phyloP scores from a whole-genome alignment of 2,329 filamentous ascomycete genomes.

The Lecanicillium sp. region DNA sequence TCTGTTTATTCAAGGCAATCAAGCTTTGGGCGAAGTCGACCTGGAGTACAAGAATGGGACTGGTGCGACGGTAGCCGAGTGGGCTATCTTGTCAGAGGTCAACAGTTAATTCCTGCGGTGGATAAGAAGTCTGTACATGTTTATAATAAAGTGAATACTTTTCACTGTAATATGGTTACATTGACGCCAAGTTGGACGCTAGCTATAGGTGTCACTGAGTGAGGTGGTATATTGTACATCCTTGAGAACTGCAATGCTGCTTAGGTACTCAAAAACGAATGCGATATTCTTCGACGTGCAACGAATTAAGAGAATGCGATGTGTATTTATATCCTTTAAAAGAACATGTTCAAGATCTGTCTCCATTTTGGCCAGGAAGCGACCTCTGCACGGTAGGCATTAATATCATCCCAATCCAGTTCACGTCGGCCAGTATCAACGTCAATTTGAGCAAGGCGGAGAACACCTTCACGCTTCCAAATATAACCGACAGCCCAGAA shows the following conservation, averaged over 20 bases:
- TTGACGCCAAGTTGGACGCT: no score
- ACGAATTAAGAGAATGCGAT: no score
- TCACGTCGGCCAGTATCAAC: conserved; percentile 58
- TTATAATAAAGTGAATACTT: no score
- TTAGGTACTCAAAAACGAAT: no score
- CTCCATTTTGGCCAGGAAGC: conserved; percentile 45
- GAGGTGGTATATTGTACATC: no score
- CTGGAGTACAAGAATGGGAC: conserved; percentile 10
- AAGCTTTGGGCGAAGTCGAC: conserved; percentile 9
- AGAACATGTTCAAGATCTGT: conserved; percentile 27
- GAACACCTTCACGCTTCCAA: conserved; percentile 59
- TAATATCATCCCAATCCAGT: conserved; percentile 57
- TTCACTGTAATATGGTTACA: no score
- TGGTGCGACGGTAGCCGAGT: conserved; percentile 14
- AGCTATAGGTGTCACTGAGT: no score
- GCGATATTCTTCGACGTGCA: no score
- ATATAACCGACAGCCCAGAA: conserved; percentile 52
- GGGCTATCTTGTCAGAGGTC: conserved; percentile 8
- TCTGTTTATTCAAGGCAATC: conserved; percentile 12
- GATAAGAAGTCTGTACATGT: no score
- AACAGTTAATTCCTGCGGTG: no score
- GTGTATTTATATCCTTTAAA: conserved; percentile 17
- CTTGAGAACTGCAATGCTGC: no score
- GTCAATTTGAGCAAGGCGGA: conserved; percentile 53
- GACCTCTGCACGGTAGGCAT: conserved; percentile 41